Evolutionary conservation across 352 stramenopile species (phyloP).

Genomic region (Saprolegnia diclina): DNA sequence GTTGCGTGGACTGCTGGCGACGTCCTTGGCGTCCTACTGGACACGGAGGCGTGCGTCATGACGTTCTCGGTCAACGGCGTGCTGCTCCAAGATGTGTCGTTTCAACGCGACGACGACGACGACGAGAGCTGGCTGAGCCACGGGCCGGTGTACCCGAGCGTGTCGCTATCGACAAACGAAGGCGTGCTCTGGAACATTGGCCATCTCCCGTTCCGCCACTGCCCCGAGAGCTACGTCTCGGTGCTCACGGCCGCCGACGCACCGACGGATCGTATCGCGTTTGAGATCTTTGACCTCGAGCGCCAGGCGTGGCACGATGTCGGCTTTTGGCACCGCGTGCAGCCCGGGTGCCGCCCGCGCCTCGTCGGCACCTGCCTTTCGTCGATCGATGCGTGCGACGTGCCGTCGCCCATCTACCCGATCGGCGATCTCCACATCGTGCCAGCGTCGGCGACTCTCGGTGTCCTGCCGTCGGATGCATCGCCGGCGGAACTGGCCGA

Average conservation of each 20-base stretch:
- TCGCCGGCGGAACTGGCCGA: conserved; percentile 23
- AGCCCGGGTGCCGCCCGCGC: conserved; percentile 7
- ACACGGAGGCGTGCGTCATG: conserved; percentile 33
- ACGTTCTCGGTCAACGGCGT: conserved; percentile 56
- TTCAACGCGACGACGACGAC: conserved; percentile 16
- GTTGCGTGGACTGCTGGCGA: conserved; percentile 36
- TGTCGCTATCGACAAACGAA: conserved; percentile 24
- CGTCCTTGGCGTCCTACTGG: conserved; percentile 47
- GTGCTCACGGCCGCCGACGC: conserved; percentile 17
- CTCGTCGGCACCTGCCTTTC: neutral
- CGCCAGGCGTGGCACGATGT: conserved; percentile 47
- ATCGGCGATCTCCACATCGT: neutral
- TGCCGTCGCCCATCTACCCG: neutral
- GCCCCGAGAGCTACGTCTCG: neutral
- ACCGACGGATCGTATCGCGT: conserved; percentile 33
- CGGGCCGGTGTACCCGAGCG: neutral
- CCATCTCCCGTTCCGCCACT: conserved; percentile 36
- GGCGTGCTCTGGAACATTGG: conserved; percentile 67
- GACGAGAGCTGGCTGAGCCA: neutral
- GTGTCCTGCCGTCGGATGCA: neutral
- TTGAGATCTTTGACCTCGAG: conserved; percentile 50
- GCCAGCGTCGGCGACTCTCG: neutral
- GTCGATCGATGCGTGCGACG: neutral
- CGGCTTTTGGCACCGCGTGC: conserved; percentile 51
- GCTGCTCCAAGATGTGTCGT: neutral